Conservation (phyloP, 2,329 filamentous ascomycete species). For the Lasiodiplodia citricola region DNA sequence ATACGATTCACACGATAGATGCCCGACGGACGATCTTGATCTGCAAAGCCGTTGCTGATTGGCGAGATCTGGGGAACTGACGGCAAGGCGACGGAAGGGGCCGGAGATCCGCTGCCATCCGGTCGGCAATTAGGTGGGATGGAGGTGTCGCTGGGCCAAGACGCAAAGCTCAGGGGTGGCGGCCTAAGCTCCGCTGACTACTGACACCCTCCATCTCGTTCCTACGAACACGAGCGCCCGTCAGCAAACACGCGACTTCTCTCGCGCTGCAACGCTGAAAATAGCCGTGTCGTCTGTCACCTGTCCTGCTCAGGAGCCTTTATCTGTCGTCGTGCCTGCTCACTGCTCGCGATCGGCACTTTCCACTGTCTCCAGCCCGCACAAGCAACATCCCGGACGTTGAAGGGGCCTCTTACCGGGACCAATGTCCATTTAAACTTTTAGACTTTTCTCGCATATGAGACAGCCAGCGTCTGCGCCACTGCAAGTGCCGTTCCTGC, state of each 20-base stretch:
- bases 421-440: constrained; percentile 16
- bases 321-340: neutral
- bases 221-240: neutral
- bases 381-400: neutral
- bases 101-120: constrained; percentile 9
- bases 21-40: constrained; percentile 15
- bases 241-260: constrained; percentile 6
- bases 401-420: neutral
- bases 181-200: neutral
- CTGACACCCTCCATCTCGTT: neutral
- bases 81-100: neutral
- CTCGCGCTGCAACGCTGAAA: neutral
- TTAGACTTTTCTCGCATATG: constrained; percentile 8
- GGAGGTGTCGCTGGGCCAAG: neutral
- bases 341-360: neutral
- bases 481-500: neutral
- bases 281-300: neutral
- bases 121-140: neutral
- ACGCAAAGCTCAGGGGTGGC: neutral
- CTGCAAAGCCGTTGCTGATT: neutral
- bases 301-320: neutral
- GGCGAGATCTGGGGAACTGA: neutral
- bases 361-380: neutral
- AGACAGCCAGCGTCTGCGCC: constrained; percentile 11
- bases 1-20: constrained; percentile 1